These are phyloP conservation scores for Penicillium salamii DNA, from an alignment of 495 filamentous ascomycete species.

Conservation along the genomic window DNA sequence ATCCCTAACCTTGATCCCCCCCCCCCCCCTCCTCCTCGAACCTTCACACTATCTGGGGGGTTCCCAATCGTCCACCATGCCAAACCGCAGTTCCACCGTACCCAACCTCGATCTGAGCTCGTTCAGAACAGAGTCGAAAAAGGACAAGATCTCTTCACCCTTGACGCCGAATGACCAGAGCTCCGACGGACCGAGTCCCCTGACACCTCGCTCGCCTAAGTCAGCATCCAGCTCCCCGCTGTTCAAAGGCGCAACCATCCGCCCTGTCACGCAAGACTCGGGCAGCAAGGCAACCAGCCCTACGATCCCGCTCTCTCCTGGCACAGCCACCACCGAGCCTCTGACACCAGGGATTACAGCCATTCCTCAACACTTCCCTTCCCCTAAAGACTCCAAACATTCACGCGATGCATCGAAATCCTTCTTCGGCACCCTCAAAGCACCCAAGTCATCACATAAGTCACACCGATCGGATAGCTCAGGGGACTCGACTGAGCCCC, in stretches of 20 bases:
- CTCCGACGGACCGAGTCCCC: slow-evolving; percentile 39
- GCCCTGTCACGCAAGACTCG: slow-evolving; percentile 43
- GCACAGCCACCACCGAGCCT: slow-evolving; percentile 23
- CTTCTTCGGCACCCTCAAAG: slow-evolving; percentile 56
- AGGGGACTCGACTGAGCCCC: slow-evolving; percentile 34
- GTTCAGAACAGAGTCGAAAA: slow-evolving; percentile 29
- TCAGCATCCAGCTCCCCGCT: slow-evolving; percentile 42
- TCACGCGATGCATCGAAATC: slow-evolving; percentile 52
- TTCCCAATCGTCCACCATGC: slow-evolving; percentile 36
- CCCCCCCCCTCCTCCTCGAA: too few relatives aligned
- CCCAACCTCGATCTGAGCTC: slow-evolving; percentile 45
- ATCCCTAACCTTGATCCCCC: slow-evolving; percentile 4
- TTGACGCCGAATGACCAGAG: slow-evolving; percentile 38
- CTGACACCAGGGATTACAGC: slow-evolving; percentile 50
- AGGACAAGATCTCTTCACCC: slow-evolving; percentile 33
- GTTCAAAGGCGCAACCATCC: slow-evolving; percentile 43
- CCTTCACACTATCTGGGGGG: slow-evolving; percentile 3
- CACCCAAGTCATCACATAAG: slow-evolving; percentile 51
- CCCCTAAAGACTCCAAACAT: slow-evolving; percentile 48
- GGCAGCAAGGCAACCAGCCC: slow-evolving; percentile 32
- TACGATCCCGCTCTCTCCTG: slow-evolving; percentile 31
- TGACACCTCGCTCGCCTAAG: slow-evolving; percentile 44
- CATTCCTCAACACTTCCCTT: slow-evolving; percentile 53
- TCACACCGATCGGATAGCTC: slow-evolving; percentile 42
- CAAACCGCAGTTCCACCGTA: slow-evolving; percentile 39